Percentiles rank a stretch among this genome's conserved stretches.
These are phyloP conservation scores for Amanita muscaria DNA, from an alignment of 768 basidiomycete genomes.

Conservation along the genomic window DNA sequence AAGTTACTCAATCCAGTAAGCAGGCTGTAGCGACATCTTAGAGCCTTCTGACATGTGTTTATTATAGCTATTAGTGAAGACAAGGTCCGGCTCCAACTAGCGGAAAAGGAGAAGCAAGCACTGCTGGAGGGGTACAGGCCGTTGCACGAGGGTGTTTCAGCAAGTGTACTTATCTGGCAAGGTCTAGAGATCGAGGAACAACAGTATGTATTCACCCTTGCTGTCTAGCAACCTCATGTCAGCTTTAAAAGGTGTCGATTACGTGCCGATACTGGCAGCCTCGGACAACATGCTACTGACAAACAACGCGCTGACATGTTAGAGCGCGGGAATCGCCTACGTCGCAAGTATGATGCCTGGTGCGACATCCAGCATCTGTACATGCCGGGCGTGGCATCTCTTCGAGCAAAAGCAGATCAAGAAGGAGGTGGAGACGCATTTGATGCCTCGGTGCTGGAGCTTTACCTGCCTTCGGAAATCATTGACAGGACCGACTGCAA, in stretches of 20 bases:
- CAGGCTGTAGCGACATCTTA: neutral
- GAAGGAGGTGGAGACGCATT: neutral
- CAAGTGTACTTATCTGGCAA: constrained; percentile 18
- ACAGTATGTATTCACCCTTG: constrained; percentile 18
- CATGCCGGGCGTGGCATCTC: constrained; percentile 14
- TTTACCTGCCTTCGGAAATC: neutral
- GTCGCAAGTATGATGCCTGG: constrained; percentile 22
- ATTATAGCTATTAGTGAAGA: constrained; percentile 9
- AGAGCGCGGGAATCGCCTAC: constrained; percentile 16
- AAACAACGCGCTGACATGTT: constrained; percentile 21
- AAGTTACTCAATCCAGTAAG: constrained; percentile 1
- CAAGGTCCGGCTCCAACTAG: constrained; percentile 15
- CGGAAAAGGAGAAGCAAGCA: constrained; percentile 14
- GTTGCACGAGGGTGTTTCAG: constrained; percentile 14
- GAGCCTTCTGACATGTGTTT: too few species aligned
- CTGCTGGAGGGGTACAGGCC: neutral
- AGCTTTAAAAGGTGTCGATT: constrained; percentile 11
- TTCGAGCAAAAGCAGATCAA: neutral
- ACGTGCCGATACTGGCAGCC: constrained; percentile 6
- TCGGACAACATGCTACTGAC: constrained; percentile 18
- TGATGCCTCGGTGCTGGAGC: neutral
- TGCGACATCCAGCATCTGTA: constrained; percentile 19
- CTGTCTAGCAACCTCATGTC: neutral
- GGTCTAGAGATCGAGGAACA: constrained; percentile 26
- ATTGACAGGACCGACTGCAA: neutral